Base-by-base conservation (phyloP, 2,329 filamentous ascomycete genomes). In the Lachnellula cervina region DNA sequence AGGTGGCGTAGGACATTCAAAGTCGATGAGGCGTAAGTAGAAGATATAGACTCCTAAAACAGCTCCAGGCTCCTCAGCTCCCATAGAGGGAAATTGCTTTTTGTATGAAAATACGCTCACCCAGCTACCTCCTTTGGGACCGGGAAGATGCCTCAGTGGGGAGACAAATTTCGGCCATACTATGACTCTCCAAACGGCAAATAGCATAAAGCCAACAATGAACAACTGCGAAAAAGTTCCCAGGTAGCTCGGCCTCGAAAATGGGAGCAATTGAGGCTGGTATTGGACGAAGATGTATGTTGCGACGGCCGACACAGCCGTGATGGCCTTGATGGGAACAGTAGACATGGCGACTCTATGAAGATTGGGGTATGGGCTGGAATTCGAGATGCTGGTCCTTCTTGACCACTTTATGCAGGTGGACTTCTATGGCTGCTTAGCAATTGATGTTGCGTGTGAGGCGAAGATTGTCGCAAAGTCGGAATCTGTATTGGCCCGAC, bases 161-260 rank as follows among this genome's bases (percentile, higher is more conserved):
- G 77, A 83, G 57, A 87, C 72, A 57, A 76, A 80, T 35, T 74
- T 70, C 3, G 83, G 84, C 63, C 83, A 86, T 44, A 87, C 62
- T 9, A 84, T 49, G 0, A 80, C 64, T 5, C 54, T 66, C 69
- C 73, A 82, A 25, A 70, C 61, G 3, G 63, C 63, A 59, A 70
- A 73, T 1, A 65, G 52, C 3, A 72, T 42, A 23, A 74, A 64
- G 47, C 72, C 66, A 1, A 73, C 21, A 8, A 71, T 35, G 59
- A 74, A 78, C 2, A 79, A 55, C n/a, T 71, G 64, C 0, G 70
- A 6, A 3, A 72, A 69, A 6, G 75, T 77, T 49, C 70, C 70
- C 4, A 74, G 43, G 38, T 72, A 72, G 7, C 69, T 61, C 7
- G 64, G 64, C 17, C 50, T 54, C 14, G 62, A 63, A 48, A 54